phyloP scores from a whole-genome alignment of 257 asterid species.

The Lantana camara region DNA sequence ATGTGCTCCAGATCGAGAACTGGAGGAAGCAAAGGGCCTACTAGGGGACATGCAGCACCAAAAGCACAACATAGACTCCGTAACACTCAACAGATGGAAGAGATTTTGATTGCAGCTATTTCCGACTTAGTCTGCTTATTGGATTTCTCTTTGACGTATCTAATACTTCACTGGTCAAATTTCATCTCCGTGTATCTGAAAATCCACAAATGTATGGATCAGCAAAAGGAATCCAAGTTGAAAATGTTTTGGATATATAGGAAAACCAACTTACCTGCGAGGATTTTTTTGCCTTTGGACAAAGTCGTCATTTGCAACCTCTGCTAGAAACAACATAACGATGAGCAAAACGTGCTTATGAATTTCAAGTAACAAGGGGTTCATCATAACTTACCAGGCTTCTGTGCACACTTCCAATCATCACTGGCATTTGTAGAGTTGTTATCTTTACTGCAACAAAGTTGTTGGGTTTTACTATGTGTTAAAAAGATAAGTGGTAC shows the following conservation, averaged over 20 bases:
- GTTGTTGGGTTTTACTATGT: not conserved
- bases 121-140: constrained; percentile 51
- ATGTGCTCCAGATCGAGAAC: constrained; percentile 67
- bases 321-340: constrained; percentile 36
- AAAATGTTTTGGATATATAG: not conserved
- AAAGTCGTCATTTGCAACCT: constrained; percentile 62
- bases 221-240: not conserved
- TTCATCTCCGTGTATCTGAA: constrained; percentile 97
- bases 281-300: constrained; percentile 91
- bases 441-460: constrained; percentile 73
- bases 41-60: constrained; percentile 72
- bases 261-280: constrained; percentile 59
- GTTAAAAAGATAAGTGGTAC: not conserved
- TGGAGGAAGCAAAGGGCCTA: constrained; percentile 69
- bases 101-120: constrained; percentile 35
- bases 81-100: constrained; percentile 57
- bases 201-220: constrained; percentile 14
- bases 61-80: constrained; percentile 59
- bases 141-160: constrained; percentile 41
- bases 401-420: constrained; percentile 70
- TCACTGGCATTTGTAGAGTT: constrained; percentile 47
- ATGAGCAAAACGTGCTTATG: not conserved
- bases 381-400: constrained; percentile 58
- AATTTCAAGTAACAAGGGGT: not conserved
- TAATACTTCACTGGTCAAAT: constrained; percentile 68